Percentiles rank a stretch among this genome's conserved stretches.
Evolutionary conservation across 2,329 filamentous ascomycete genomes (phyloP).

Genomic region (Pseudopyricularia cyperi): DNA sequence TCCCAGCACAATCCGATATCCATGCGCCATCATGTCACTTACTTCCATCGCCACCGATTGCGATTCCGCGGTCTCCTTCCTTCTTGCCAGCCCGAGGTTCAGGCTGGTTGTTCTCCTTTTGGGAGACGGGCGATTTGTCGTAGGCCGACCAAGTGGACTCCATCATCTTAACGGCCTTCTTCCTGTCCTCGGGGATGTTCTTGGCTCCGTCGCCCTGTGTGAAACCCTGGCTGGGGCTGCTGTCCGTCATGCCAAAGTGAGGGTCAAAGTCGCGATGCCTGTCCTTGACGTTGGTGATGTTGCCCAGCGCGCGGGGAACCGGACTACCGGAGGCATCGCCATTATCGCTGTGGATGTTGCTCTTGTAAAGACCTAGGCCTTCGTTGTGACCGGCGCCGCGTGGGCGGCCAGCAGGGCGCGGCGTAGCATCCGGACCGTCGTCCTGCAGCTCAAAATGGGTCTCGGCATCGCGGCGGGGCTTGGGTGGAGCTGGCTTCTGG

Average conservation of each 20-base stretch:
- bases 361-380: conserved; percentile 61
- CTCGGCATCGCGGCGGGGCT: conserved; percentile 67
- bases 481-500: conserved; percentile 43
- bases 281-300: conserved; percentile 60
- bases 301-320: conserved; percentile 37
- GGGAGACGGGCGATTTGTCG: conserved; percentile 37
- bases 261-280: conserved; percentile 64
- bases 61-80: conserved; percentile 22
- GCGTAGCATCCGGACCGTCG: conserved; percentile 45
- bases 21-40: background rate
- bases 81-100: conserved; percentile 5
- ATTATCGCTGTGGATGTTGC: conserved; percentile 56
- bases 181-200: conserved; percentile 41
- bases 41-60: conserved; percentile 43
- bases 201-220: conserved; percentile 16
- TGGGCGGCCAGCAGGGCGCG: conserved; percentile 29
- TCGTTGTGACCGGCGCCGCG: conserved; percentile 51
- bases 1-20: too few species aligned
- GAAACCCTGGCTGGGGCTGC: conserved; percentile 37
- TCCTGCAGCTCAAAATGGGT: conserved; percentile 77
- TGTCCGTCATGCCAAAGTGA: conserved; percentile 67
- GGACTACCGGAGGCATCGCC: conserved; percentile 24
- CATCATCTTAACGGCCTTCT: conserved; percentile 64
- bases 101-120: conserved; percentile 38
- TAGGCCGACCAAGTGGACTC: conserved; percentile 47